phyloP scores from a whole-genome alignment of 176 grass and related monocot genomes.

The Saccharum spontaneum region DNA sequence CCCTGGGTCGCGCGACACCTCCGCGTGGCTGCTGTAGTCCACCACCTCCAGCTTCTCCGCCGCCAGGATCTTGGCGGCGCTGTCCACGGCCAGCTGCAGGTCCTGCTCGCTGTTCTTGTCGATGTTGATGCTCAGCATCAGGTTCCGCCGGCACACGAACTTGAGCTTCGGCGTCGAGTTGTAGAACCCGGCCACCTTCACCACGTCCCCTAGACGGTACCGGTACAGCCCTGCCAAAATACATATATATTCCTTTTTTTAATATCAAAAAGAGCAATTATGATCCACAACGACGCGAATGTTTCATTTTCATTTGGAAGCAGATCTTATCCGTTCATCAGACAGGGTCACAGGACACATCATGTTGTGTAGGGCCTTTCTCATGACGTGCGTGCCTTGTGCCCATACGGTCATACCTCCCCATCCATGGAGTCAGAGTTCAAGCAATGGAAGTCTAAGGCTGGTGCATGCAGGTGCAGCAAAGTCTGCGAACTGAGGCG shows the following conservation, averaged over 20 bases:
- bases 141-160: too few species aligned
- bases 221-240: too few species aligned
- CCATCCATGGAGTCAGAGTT: neutral
- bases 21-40: constrained; percentile 80
- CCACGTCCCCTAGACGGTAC: too few species aligned
- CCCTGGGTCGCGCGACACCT: constrained; percentile 54
- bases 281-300: neutral
- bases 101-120: constrained; percentile 96
- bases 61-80: constrained; percentile 44
- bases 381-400: neutral
- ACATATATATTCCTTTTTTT: too few species aligned
- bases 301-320: neutral
- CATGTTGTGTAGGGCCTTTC: constrained; percentile 4
- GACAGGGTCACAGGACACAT: neutral
- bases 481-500: constrained; percentile 13
- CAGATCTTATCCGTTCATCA: constrained; percentile 21
- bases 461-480: neutral
- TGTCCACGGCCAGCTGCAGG: constrained; percentile 64
- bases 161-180: too few species aligned
- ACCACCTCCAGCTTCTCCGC: constrained; percentile 72
- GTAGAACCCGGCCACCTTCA: too few species aligned
- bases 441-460: neutral
- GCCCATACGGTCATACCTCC: too few species aligned
- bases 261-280: neutral
- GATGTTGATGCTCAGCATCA: constrained; percentile 42